Evolutionary conservation across 2,329 filamentous ascomycete species (phyloP), one percentile per base, ranked within the genome.

Genomic region (Fusarium compactum): DNA sequence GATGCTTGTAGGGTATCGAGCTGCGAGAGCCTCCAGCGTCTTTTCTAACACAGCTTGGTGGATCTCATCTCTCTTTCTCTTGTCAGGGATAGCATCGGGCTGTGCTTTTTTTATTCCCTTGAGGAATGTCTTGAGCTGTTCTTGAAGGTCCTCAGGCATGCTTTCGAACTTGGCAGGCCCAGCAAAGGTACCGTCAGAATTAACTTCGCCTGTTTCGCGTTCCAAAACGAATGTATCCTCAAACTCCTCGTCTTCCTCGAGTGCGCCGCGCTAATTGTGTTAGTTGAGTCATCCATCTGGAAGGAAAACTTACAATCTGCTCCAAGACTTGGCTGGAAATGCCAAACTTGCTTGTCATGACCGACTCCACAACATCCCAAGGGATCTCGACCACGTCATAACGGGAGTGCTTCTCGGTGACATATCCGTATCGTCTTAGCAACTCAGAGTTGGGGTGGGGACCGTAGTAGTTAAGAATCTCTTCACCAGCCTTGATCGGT

Each of bases 401-500:
- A 43, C 90, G 85, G 12, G 89, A 83, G 74, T 97, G 95, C 70
- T 90, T 91, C 29, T 87, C 82, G 0, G 93, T 95, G n/a, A 94
- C 89, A 75, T 97, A 97, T 20, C 95, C 95, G 73, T 97, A 97
- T 16, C 94, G 86, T 38, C 95, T 86, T 14, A 97, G 85, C 10
- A 97, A 84, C 76, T 98, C 94, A 2, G 92, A 91, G 63, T 92
- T 92, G 12, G 94, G 92, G 5, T 97, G 87, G 8, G 94, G 90
- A 0, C 95, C 95, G 72, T 97, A 97, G 80, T 97, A 95, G 78
- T 97, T 97, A 77, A 95, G 88, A 20, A 97, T 88, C 78, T 97
- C 92, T 59, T 93, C 88, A 8, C 92, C 92, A 1, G 87, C 86
- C 25, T 80, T 81, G 74, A 97, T 94, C 2, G 87, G 81, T 45